Evolutionary conservation across 495 filamentous ascomycete species (phyloP).

Genomic region (Annulohypoxylon bovei): DNA sequence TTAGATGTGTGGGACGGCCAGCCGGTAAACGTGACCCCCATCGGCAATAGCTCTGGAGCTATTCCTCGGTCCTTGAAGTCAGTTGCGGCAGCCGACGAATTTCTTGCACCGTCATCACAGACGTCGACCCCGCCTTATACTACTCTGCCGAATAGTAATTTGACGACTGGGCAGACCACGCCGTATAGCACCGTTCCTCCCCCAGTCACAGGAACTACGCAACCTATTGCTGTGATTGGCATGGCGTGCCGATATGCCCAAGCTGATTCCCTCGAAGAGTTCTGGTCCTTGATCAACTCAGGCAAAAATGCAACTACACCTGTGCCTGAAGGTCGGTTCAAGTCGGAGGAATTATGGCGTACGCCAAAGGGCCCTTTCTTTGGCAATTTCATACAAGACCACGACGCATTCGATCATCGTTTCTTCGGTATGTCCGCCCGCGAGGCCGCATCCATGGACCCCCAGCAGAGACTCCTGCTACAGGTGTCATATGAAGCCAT

Average conservation of each 20-base stretch:
- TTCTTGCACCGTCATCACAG: background rate
- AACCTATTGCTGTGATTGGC: conserved; percentile 24
- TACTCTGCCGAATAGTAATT: background rate
- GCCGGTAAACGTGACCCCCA: conserved; percentile 11
- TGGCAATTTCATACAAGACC: conserved; percentile 48
- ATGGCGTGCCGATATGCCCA: conserved; percentile 27
- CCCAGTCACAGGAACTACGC: background rate
- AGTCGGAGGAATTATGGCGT: conserved; percentile 17
- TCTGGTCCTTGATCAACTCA: conserved; percentile 28
- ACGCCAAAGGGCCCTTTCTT: conserved; percentile 24
- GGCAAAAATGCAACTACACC: conserved; percentile 21
- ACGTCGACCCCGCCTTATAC: conserved; percentile 8
- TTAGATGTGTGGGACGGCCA: conserved; percentile 6
- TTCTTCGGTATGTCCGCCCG: conserved; percentile 58
- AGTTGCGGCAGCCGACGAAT: background rate
- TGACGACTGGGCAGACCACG: conserved; percentile 17
- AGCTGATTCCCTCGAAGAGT: conserved; percentile 22
- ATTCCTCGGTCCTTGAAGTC: conserved; percentile 17
- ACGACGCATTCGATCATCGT: conserved; percentile 45
- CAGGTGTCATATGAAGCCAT: conserved; percentile 61
- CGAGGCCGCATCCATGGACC: conserved; percentile 62
- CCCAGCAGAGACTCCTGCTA: conserved; percentile 61
- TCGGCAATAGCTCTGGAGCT: conserved; percentile 17
- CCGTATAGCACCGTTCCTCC: background rate
- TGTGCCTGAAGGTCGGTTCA: conserved; percentile 21